These are phyloP conservation scores for Hortiboletus flavorubellus DNA, from an alignment of 768 basidiomycete species.

Conservation along the genomic window DNA sequence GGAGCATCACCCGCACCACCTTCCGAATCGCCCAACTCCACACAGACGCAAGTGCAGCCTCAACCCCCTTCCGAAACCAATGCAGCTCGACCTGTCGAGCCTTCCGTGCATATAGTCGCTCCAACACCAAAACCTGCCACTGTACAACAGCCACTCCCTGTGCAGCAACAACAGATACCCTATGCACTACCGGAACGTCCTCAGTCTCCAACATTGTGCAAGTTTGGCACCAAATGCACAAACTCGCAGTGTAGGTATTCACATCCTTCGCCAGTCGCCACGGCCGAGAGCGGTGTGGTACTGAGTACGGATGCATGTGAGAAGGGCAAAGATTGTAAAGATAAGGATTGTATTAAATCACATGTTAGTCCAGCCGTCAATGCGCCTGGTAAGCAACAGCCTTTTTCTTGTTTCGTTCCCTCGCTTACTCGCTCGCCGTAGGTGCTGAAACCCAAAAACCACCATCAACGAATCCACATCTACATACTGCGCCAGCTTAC, in stretches of 20 bases:
- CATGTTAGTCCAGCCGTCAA: constrained; percentile 87
- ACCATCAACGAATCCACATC: constrained; percentile 37
- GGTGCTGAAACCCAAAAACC: constrained; percentile 33
- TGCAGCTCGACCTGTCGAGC: constrained; percentile 6
- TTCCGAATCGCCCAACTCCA: constrained; percentile 17
- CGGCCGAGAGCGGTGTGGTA: constrained; percentile 91
- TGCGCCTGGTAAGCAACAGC: constrained; percentile 46
- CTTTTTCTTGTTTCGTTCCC: not conserved
- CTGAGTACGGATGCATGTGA: constrained; percentile 93
- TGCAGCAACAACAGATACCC: constrained; percentile 35
- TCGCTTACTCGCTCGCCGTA: constrained; percentile 17
- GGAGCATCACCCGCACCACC: constrained; percentile 22
- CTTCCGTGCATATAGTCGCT: constrained; percentile 19
- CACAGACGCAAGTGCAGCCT: constrained; percentile 19
- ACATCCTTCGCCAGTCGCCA: constrained; percentile 97
- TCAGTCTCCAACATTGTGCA: constrained; percentile 89
- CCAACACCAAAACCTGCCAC: constrained; percentile 30
- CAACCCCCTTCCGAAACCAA: constrained; percentile 16
- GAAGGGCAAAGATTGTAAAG: constrained; percentile 82
- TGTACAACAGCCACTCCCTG: constrained; percentile 4
- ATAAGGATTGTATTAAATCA: constrained; percentile 89
- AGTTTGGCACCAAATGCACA: constrained; percentile 87
- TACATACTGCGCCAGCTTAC: constrained; percentile 30
- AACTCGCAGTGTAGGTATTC: constrained; percentile 88
- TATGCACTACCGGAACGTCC: constrained; percentile 73